These are phyloP conservation scores for Kazachstania psychrophila DNA, from an alignment of 805 yeast species.

Conservation along the genomic window DNA sequence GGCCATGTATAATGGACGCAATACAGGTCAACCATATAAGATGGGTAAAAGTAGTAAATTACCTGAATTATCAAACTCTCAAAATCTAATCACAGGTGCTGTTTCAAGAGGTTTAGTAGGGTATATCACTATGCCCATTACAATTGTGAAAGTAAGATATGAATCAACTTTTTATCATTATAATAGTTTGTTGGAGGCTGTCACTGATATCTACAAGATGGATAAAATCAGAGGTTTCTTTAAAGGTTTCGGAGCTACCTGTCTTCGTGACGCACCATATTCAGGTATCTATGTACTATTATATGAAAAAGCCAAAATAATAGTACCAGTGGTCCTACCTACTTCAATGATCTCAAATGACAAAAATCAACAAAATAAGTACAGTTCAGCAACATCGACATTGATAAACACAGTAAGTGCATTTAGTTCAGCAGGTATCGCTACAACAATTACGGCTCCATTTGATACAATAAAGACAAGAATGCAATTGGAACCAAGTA, in stretches of 20 bases:
- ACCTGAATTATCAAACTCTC: constrained; percentile 62
- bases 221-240: constrained; percentile 66
- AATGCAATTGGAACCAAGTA: constrained; percentile 60
- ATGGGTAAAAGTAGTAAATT: constrained; percentile 34
- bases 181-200: constrained; percentile 52
- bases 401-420: constrained; percentile 70
- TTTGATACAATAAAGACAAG: constrained; percentile 91
- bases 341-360: constrained; percentile 9
- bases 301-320: constrained; percentile 64
- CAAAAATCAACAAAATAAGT: constrained; percentile 12
- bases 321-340: constrained; percentile 38
- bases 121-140: constrained; percentile 85
- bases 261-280: constrained; percentile 87
- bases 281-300: constrained; percentile 87
- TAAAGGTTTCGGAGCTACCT: constrained; percentile 79
- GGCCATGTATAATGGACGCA: constrained; percentile 29
- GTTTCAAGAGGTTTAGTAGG: constrained; percentile 76
- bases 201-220: constrained; percentile 41
- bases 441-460: constrained; percentile 87
- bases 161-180: constrained; percentile 76
- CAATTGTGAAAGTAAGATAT: constrained; percentile 78
- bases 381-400: constrained; percentile 38
- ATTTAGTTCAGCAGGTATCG: constrained; percentile 59
- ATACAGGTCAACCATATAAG: not conserved
- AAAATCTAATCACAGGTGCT: constrained; percentile 71